These are phyloP conservation scores for Arachis monticola DNA, from an alignment of 331 rosid species.

Conservation along the genomic window DNA sequence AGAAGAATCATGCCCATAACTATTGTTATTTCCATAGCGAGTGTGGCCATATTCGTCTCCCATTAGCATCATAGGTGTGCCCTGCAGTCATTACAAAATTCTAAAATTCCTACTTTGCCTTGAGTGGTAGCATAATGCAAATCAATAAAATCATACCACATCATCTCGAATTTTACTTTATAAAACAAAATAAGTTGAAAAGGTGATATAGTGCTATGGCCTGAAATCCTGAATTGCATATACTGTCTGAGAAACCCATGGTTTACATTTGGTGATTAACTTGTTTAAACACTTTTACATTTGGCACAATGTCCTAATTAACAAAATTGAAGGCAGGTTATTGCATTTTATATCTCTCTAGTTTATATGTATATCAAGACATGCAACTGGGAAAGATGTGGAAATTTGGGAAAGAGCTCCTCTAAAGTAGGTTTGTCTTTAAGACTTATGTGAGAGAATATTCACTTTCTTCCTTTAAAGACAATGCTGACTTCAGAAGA, in stretches of 20 bases:
- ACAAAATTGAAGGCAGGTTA: constrained; percentile 30
- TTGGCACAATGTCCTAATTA: background rate
- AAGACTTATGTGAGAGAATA: background rate
- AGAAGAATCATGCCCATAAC: constrained; percentile 90
- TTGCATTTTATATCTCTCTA: background rate
- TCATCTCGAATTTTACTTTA: constrained; percentile 31
- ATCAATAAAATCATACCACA: constrained; percentile 21
- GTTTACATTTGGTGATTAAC: constrained; percentile 8
- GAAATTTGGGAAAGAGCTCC: background rate
- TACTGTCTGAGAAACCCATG: background rate
- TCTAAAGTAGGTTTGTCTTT: background rate
- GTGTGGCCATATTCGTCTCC: constrained; percentile 98
- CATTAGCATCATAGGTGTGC: constrained; percentile 98
- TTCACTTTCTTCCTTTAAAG: background rate
- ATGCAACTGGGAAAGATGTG: background rate
- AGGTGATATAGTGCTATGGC: background rate
- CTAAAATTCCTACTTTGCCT: constrained; percentile 30
- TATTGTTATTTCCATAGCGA: constrained; percentile 91
- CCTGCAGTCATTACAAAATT: constrained; percentile 60
- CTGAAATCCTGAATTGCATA: constrained; percentile 4
- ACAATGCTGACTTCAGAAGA: background rate
- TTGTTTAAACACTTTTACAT: constrained; percentile 26
- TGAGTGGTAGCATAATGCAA: constrained; percentile 34
- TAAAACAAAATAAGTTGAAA: constrained; percentile 13
- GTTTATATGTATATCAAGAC: too few species aligned